Percentiles rank a stretch among this genome's conserved stretches.
phyloP scores from a whole-genome alignment of 116 monocot species.

The Trichopus zeylanicus region DNA sequence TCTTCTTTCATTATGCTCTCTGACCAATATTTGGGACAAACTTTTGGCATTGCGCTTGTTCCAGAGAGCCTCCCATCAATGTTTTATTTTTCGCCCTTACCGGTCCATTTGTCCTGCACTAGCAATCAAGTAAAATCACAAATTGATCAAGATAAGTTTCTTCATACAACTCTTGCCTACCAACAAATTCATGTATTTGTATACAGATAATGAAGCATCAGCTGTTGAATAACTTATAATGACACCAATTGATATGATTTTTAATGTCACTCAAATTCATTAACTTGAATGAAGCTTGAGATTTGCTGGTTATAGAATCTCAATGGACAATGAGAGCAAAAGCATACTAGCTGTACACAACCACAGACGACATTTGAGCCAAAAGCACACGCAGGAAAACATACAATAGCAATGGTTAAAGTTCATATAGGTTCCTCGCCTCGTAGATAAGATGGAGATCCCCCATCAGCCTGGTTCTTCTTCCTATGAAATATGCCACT shows the following conservation, averaged over 20 bases:
- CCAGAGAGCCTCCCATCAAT: background rate
- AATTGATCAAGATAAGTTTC: background rate
- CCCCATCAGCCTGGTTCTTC: conserved; percentile 32
- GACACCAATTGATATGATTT: no score
- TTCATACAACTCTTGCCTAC: no score
- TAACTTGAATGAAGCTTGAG: background rate
- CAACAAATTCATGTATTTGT: background rate
- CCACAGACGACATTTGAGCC: background rate
- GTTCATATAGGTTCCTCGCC: conserved; percentile 23
- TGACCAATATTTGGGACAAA: background rate
- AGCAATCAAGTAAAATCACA: background rate
- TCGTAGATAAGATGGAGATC: conserved; percentile 26
- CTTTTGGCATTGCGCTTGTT: background rate
- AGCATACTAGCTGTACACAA: background rate
- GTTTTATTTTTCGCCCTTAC: background rate
- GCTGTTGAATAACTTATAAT: no score
- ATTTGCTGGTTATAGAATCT: background rate
- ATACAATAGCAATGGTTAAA: background rate
- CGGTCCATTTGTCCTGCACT: background rate
- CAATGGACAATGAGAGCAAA: background rate
- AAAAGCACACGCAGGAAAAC: background rate
- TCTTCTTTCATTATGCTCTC: background rate
- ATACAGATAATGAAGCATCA: background rate
- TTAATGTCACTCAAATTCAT: background rate
- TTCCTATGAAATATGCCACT: conserved; percentile 44